Evolutionary conservation across 2,329 filamentous ascomycete species (phyloP), one percentile per base, ranked within the genome.

Genomic region (Epichloe aotearoae): DNA sequence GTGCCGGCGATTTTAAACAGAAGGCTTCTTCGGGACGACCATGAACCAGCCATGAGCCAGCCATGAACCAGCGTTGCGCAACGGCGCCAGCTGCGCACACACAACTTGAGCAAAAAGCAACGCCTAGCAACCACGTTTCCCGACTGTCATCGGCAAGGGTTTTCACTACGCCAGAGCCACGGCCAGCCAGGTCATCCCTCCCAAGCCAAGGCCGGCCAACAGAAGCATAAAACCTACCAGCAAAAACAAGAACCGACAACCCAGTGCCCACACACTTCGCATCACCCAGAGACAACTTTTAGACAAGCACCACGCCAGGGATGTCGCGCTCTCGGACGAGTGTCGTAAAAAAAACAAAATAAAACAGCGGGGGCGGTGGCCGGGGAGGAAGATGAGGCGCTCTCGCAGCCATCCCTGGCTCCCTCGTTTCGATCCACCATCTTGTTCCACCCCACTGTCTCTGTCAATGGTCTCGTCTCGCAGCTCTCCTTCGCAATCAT

Each of bases 111-210:
- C 19, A 49, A 52, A 48, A 52, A 52, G 51, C 43, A 50, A 52
- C 15, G 8, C 12, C 49, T 23, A 19, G 11, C n/a, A 34, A 36
- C 36, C 46, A 49, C 47, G 36, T 47, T 53, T n/a, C 26, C 46
- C 50, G 47, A 53, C 47, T 46, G 47, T 47, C 51, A 34, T 50
- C 47, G 48, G 44, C 47, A 50, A 53, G 48, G 51, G 48, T 46
- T 52, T 23, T 23, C 40, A 41, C 12, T 26, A 45, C 12, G n/a
- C 33, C 39, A 45, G 36, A 41, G 30, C 49, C 41, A 20, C 40
- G 17, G 15, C 38, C 14, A 46, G 49, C 20, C 15, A 45, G 30
- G 23, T 2, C 30, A 46, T 12, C 44, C 33, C 44, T 14, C 44
- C 33, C 20, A 45, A 12, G n/a, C 26, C n/a, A 30, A 30, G 7